A percentile compares a stretch with the other conserved stretches of the same genome.
Conservation (phyloP, 768 basidiomycete genomes). For the Boletus tylopilopsis region DNA sequence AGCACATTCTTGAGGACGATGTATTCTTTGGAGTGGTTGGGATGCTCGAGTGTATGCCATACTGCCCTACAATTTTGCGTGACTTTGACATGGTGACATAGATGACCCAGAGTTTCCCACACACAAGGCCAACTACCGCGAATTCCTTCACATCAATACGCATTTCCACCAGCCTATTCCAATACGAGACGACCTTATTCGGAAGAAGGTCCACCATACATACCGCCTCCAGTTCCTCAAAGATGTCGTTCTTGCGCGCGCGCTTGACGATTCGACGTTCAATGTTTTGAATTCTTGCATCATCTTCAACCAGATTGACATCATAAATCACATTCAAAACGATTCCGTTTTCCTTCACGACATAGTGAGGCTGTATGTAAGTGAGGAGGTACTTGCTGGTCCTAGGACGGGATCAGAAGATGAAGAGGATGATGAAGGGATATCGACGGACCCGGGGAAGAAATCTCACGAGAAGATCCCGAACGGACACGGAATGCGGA, state of each 20-base stretch:
- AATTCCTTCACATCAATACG: constrained; percentile 81
- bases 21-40: constrained; percentile 91
- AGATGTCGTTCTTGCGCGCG: constrained; percentile 94
- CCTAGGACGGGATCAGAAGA: constrained; percentile 30
- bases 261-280: constrained; percentile 94
- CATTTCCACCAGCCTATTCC: constrained; percentile 87
- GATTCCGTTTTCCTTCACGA: constrained; percentile 74
- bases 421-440: constrained; percentile 22
- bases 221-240: constrained; percentile 97
- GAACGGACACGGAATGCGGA: constrained; percentile 27
- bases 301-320: constrained; percentile 99
- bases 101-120: constrained; percentile 96
- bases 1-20: constrained; percentile 91
- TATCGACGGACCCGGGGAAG: constrained; percentile 30
- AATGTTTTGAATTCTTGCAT: constrained; percentile 96
- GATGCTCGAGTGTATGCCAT: constrained; percentile 90
- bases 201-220: constrained; percentile 92
- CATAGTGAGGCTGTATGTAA: constrained; percentile 72
- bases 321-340: constrained; percentile 83
- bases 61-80: constrained; percentile 2
- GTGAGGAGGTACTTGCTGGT: constrained; percentile 58
- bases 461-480: constrained; percentile 40
- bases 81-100: constrained; percentile 31
- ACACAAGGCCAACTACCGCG: constrained; percentile 97
- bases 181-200: constrained; percentile 70